Base-by-base conservation (phyloP, 2,329 filamentous ascomycete genomes). In the Xylaria sp. region DNA sequence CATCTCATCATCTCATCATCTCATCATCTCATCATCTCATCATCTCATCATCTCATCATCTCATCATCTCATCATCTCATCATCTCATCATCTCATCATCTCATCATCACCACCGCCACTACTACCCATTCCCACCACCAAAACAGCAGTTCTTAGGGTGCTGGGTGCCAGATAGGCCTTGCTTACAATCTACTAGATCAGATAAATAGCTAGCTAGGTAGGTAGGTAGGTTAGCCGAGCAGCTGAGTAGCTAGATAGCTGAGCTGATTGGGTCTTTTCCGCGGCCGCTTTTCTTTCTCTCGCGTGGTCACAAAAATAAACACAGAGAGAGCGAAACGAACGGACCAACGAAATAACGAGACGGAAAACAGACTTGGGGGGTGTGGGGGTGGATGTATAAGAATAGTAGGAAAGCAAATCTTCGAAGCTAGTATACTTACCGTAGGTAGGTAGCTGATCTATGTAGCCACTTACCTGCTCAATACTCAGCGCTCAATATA, bases 251-350 rank as follows among this genome's bases (percentile, higher is more conserved):
- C 23, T 28, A 23, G 51, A 39, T 43, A 18, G 18, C 41, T 46
- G 41, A 15, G 48, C 56, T 52, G 28, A 62, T 36, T 20, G 33
- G 52, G 49, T n/a, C 60, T 52, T 23, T 28, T 52, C 66, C 56
- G 60, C 61, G 52, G 56, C 25, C 61, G 58, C 46, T 33, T 25
- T 56, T 33, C 61, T 54, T 39, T 33, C 25, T 51, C 54, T 69
- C 70, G 67, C 64, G 70, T 67, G 70, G 70, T 72, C 59, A 64
- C 64, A 65, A 62, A 70, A 68, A 70, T 70, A 70, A 67, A 70
- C 57, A 64, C 55, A 54, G 10, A 28, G 28, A 28, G 2, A 3
- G 28, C 28, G 28, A 28, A 28, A 28, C 28, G 28, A 28, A 28
- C 28, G 28, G 28, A 28, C 28, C 28, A 28, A 28, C 9, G 18